Base-by-base conservation (phyloP, 164 flowering plant genomes). In the Cinnamomum chago region DNA sequence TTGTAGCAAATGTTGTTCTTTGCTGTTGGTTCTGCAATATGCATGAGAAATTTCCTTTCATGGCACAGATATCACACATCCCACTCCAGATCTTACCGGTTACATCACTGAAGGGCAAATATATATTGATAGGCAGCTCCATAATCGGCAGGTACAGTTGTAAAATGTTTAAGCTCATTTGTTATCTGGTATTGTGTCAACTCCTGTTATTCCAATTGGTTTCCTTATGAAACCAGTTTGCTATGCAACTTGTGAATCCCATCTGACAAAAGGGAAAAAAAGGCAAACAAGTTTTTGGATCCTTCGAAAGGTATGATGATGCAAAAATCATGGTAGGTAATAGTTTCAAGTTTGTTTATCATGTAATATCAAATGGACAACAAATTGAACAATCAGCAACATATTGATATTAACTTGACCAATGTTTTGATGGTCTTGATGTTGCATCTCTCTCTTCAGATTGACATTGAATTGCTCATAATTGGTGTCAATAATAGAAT, bases 21-120 rank as follows among this genome's bases (percentile, higher is more conserved):
- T 62, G 73, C 33, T 25, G 25, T 9, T 51, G 65, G 3, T 51
- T 74, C 15, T 23, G 11, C 20, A 52, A 30, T 68, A 15, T 11
- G 2, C 50, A n/a, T 76, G 27, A 18, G 30, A 62, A 23, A 14
- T 30, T 17, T n/a, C 13, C 35, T 76, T 75, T 50, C 51, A 52
- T 62, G 73, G 30, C 40, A 60, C 89, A 95, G 99, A 93, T 83
- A 93, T 92, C 66, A 95, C 99, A 3, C 98, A 95, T 80, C 99
- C 99, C 51, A 95, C 97, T 55, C 99, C 99, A 5, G 99, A 95
- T 91, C 95, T 95, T 75, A 95, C 99, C 10, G 99, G 99, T 14
- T 93, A 95, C 78, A 95, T 95, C 66, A 95, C 98, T 0, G 99
- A 95, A 81, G 99, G 99, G 50, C 99, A 95, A 90, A 92, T 95